phyloP scores from a whole-genome alignment of 495 filamentous ascomycete species.

The Lasiosphaeria ovina region DNA sequence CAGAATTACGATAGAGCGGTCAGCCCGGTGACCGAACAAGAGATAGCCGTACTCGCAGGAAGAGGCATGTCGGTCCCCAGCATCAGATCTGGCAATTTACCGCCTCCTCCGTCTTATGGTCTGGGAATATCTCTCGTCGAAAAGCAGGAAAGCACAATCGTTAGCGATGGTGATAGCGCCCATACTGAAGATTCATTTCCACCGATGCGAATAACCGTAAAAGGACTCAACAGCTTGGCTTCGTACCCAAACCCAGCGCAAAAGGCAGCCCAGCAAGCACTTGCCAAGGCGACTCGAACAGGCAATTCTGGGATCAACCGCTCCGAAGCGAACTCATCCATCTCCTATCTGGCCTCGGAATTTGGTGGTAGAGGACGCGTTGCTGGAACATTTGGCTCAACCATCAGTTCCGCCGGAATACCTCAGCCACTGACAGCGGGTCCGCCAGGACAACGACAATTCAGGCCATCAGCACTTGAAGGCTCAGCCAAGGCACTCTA shows the following conservation, averaged over 20 bases:
- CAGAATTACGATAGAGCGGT: slow-evolving; percentile 48
- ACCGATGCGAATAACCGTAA: slow-evolving; percentile 33
- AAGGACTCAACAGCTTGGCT: slow-evolving; percentile 42
- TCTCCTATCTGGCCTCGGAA: slow-evolving; percentile 8
- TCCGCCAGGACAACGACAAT: slow-evolving; percentile 46
- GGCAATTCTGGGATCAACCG: slow-evolving; percentile 16
- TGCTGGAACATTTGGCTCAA: slow-evolving; percentile 8
- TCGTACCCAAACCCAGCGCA: slow-evolving; percentile 49
- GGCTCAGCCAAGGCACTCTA: slow-evolving; percentile 9
- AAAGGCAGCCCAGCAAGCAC: slow-evolving; percentile 39
- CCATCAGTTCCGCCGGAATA: slow-evolving; percentile 32
- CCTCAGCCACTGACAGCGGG: slow-evolving; percentile 47
- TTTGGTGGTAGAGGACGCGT: slow-evolving; percentile 8
- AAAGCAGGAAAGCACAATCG: slow-evolving; percentile 7
- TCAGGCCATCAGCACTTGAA: slow-evolving; percentile 32
- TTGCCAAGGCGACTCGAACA: slow-evolving; percentile 33
- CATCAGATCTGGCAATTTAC: slow-evolving; percentile 26
- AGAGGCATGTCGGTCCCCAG: slow-evolving; percentile 21
- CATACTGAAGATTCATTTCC: slow-evolving; percentile 26
- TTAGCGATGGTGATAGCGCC: slow-evolving; percentile 22
- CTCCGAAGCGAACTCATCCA: slow-evolving; percentile 13
- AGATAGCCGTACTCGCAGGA: neutral
- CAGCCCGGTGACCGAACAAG: slow-evolving; percentile 27
- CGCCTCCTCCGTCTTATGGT: slow-evolving; percentile 12
- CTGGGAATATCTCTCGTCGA: slow-evolving; percentile 5